Evolutionary conservation across 1,139 yeast species (phyloP), one percentile per base, ranked within the genome.

Genomic region (Spathaspora sp.): DNA sequence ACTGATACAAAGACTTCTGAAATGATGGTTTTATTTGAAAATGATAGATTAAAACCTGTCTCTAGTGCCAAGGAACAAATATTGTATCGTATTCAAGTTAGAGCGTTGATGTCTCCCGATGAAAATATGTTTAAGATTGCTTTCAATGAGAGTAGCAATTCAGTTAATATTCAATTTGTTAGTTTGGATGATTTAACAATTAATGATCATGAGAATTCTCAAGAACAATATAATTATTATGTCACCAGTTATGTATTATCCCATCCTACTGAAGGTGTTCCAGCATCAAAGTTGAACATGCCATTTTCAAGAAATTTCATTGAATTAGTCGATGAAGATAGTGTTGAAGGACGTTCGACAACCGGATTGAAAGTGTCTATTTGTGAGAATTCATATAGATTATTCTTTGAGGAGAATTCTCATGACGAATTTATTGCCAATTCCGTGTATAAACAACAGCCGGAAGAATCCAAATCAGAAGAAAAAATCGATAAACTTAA

Each of bases 241-340:
- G 79, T 93, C 45, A 93, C 98, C 0, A 87, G 96, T 43, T 93
- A 86, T 65, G 81, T 93, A 43, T 86, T 93, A 89, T 86, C 96
- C 6, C 95, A 89, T 57, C 98, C 99, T 37, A 93, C 99, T 2
- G 99, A 93, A 65, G 98, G 98, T 27, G 87, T 95, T 18, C 84
- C 91, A n/a, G 82, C 89, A n/a, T 82, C 87, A 29, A 82, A 80
- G 51, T 76, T 89, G 46, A 76, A 76, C 50, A 73, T 86, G 70
- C 96, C 96, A 42, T 88, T 89, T 63, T 69, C 86, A 47, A 85
- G 81, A 54, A 71, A 84, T 9, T 80, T 80, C 45, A 65, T 83
- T 47, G 87, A 81, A 42, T 73, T 70, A 38, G 80, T 79, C 24
- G 82, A 73, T 36, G 84, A 80, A 52, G 84, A 78, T n/a, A 74